Evolutionary conservation across 495 filamentous ascomycete species (phyloP), one percentile per base, ranked within the genome.

Genomic region (Tuber magnatum): DNA sequence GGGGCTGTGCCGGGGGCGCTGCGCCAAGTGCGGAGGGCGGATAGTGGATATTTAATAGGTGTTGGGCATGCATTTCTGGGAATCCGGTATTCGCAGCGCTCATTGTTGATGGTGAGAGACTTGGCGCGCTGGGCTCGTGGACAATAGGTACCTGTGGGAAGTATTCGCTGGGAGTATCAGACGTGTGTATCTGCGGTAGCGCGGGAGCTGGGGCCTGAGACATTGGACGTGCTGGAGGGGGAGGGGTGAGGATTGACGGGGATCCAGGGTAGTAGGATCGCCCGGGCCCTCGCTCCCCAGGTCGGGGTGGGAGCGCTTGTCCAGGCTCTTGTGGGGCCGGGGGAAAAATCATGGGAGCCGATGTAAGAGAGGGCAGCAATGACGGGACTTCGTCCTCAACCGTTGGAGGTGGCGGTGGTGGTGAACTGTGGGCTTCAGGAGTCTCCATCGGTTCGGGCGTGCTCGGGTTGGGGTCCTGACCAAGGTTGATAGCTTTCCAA

Each of bases 401-500:
- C 14, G 44, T 82, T 2, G 76, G 71, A 41, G 48, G 69, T 0
- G 80, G 80, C 68, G 78, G 87, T 86, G 76, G 90, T 87, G 39
- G 90, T 87, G 40, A 89, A 83, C 10, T 35, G 28, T 35, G 2
- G 56, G 56, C 56, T 35, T 65, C 56, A 5, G 56, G 12, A 6
- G 56, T 28, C 0, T n/a, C 28, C 56, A 28, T 20, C 3, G 14
- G 28, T 65, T 65, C 61, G n/a, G 76, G 22, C n/a, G 72, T 74
- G 16, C 70, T 72, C 69, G 89, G 89, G 82, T 99, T 99, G 7
- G 95, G 94, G 82, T 99, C 94, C 76, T 93, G 91, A 68, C 94
- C 94, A 28, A 93, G 92, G 83, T 92, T 94, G 77, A 97, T 88
- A 2, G 94, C 96, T 85, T 94, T 97, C 3, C 89, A 86, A 82